Base-by-base conservation (phyloP, 331 rosid genomes). In the Cydonia oblonga region DNA sequence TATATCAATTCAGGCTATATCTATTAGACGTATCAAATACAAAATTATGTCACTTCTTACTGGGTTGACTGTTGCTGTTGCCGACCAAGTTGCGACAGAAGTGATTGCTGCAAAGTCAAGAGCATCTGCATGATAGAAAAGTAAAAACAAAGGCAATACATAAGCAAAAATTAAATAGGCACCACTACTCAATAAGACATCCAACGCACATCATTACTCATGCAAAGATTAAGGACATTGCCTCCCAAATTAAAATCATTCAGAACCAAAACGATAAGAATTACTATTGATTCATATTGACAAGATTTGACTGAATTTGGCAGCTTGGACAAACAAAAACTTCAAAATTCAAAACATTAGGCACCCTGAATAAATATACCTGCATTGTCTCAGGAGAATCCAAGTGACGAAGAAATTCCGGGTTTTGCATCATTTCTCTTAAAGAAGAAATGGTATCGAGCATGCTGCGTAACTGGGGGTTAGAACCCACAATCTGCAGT, bases 331-430 rank as follows among this genome's bases (percentile, higher is more conserved):
- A 49, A 38, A 67, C 71, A 44, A 7, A 25, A 67, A 19, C 28
- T 14, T 26, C 23, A 18, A 25, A 51, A 0, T n/a, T 12, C 24
- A 30, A 20, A 23, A 10, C 42, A 5, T 8, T 28, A 53, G 58
- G 72, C 60, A 75, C 40, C 38, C 52, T 71, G 61, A 66, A 81
- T 44, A 49, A 70, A 65, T 29, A 67, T 78, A 92, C 97, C 97
- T 92, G 97, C 84, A 92, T 75, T 73, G 96, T 89, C 82, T 92
- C 97, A 2, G 97, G 96, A 46, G 90, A 86, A 70, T 92, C 86
- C 70, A 92, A 78, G 76, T 87, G 82, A 24, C 89, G 96, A 63
- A 89, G 82, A 72, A 89, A 79, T 69, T 92, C 97, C 32, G 93
- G 97, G 71, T 87, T 87, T 79, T 92, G 89, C 87, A 89, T 84